Conservation (phyloP, 2,329 filamentous ascomycete genomes). For the Aciculosporium take region DNA sequence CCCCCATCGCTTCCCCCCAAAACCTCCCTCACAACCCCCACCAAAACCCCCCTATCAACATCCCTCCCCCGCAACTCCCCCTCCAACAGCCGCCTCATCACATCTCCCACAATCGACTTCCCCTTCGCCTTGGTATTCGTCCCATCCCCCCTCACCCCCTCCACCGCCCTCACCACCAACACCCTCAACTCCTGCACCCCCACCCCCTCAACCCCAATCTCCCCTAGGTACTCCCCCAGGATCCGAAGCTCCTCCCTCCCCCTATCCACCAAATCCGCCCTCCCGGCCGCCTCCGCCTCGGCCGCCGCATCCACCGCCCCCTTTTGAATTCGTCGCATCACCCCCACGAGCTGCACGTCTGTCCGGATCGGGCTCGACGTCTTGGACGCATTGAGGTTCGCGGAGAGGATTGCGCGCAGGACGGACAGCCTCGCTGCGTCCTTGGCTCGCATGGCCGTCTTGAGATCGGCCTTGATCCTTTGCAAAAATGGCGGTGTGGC, state of each 20-base stretch:
- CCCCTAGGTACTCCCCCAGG: constrained; percentile 48
- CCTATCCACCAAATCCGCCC: constrained; percentile 56
- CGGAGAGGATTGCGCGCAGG: constrained; percentile 52
- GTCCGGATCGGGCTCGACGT: constrained; percentile 54
- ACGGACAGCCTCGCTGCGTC: constrained; percentile 51
- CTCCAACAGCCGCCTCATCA: constrained; percentile 49
- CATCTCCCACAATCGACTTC: constrained; percentile 41
- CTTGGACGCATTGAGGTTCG: constrained; percentile 63
- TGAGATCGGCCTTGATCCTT: constrained; percentile 46
- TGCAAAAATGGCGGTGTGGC: constrained; percentile 31
- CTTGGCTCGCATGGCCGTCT: constrained; percentile 51
- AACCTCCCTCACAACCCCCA: constrained; percentile 44
- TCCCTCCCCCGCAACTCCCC: constrained; percentile 45
- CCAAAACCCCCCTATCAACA: constrained; percentile 47
- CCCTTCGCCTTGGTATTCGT: constrained; percentile 30
- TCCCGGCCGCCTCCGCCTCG: constrained; percentile 49
- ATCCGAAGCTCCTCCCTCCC: constrained; percentile 53
- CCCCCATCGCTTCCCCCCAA: constrained; percentile 10
- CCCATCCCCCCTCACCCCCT: constrained; percentile 33
- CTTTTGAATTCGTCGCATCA: constrained; percentile 51
- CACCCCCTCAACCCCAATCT: constrained; percentile 44
- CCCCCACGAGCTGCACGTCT: constrained; percentile 52
- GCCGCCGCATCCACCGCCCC: constrained; percentile 42
- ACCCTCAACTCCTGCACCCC: constrained; percentile 42
- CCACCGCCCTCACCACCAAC: constrained; percentile 37